phyloP scores from a whole-genome alignment of 305 asterid species.

The Fraxinus dipetala region DNA sequence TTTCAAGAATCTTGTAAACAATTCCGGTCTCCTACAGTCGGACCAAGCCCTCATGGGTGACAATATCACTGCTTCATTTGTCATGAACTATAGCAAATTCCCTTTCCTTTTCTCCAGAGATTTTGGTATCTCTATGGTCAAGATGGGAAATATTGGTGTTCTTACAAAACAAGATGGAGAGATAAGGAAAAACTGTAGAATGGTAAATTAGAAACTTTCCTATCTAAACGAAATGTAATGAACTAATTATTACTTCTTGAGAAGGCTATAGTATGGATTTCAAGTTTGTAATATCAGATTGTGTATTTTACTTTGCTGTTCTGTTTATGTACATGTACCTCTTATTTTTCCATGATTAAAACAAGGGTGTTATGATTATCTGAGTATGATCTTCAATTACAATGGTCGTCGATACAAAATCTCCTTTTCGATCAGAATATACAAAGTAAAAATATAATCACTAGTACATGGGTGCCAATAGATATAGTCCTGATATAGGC shows the following conservation, averaged over 20 bases:
- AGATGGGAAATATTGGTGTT: background rate
- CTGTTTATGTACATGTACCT: background rate
- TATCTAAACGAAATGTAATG: background rate
- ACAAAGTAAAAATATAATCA: background rate
- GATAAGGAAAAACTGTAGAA: slow-evolving; percentile 62
- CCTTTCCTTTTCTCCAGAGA: slow-evolving; percentile 51
- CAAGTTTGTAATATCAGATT: background rate
- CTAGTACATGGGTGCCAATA: background rate
- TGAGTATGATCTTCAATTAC: background rate
- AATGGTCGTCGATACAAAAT: background rate
- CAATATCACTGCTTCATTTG: slow-evolving; percentile 48
- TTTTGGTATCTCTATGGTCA: slow-evolving; percentile 56
- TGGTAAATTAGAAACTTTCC: slow-evolving; percentile 37
- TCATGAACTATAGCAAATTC: slow-evolving; percentile 40
- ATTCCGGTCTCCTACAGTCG: slow-evolving; percentile 54
- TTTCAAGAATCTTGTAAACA: slow-evolving; percentile 44
- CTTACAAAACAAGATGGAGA: slow-evolving; percentile 59
- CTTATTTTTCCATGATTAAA: background rate
- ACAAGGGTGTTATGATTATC: background rate
- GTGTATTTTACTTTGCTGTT: background rate
- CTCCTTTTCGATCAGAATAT: background rate
- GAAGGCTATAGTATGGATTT: background rate
- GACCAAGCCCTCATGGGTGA: slow-evolving; percentile 65
- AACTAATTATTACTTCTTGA: background rate
- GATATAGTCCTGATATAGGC: slow-evolving; percentile 25